A percentile compares a stretch with the other conserved stretches of the same genome.
Conservation (phyloP, 2,329 filamentous ascomycete species). For the Colletotrichum sp. region DNA sequence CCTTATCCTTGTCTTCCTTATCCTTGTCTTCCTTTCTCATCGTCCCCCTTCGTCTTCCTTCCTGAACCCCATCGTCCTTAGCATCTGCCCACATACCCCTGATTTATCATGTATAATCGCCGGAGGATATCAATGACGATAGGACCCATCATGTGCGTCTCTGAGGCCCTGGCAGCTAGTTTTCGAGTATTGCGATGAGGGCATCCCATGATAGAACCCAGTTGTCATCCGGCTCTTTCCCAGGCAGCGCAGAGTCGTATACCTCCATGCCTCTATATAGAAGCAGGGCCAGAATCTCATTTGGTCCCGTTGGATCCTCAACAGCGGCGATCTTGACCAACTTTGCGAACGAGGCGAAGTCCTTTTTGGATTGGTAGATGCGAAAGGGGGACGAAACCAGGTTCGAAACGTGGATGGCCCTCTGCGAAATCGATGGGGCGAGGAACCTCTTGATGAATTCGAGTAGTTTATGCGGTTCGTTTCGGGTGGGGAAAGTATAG, state of each 20-base stretch:
- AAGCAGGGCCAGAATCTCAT: not conserved
- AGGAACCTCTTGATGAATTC: not conserved
- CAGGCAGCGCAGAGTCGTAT: fast-evolving
- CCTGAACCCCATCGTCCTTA: not conserved
- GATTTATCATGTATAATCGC: not conserved
- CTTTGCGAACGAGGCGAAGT: not conserved
- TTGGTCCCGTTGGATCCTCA: not conserved
- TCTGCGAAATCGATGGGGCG: not conserved
- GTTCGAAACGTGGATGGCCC: not conserved
- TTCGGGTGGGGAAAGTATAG: not conserved
- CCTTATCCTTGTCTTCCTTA: not conserved
- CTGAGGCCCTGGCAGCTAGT: not conserved
- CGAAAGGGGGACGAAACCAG: not conserved
- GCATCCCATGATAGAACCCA: not conserved
- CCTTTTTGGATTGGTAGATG: not conserved
- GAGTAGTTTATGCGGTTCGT: not conserved
- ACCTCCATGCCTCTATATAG: not conserved
- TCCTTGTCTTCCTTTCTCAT: not conserved
- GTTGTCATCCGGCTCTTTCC: too few species aligned
- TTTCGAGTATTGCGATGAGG: not conserved
- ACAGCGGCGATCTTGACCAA: not conserved
- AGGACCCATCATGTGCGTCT: not conserved
- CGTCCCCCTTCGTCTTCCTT: not conserved
- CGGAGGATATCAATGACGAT: not conserved
- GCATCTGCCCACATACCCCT: not conserved